Evolutionary conservation across 495 filamentous ascomycete species (phyloP).

Genomic region (Terfezia boudieri): DNA sequence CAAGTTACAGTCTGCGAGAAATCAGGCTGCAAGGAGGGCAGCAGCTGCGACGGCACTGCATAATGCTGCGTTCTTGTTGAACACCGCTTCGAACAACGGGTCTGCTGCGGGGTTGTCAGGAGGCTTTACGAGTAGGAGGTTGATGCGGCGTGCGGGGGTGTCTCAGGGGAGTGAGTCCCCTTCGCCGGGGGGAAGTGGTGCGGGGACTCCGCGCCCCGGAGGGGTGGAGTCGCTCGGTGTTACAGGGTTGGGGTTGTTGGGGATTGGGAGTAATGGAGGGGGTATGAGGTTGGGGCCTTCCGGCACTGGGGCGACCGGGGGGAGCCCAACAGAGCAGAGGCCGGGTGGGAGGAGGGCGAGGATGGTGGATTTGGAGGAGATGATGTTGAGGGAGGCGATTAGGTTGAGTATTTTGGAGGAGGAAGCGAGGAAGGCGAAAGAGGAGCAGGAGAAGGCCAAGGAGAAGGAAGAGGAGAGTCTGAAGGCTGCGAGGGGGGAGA

Average conservation of each 20-base stretch:
- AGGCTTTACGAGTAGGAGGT: conserved; percentile 6
- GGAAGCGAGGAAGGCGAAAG: conserved; percentile 23
- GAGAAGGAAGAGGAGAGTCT: conserved; percentile 5
- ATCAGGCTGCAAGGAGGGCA: conserved; percentile 63
- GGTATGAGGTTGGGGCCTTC: too few relatives aligned
- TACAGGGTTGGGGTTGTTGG: too few relatives aligned
- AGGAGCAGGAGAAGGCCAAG: not conserved
- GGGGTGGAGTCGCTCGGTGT: conserved; percentile 20
- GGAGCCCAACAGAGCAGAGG: too few relatives aligned
- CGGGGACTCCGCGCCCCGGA: not conserved
- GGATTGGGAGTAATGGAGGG: too few relatives aligned
- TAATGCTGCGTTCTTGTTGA: conserved; percentile 84
- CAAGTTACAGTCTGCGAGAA: conserved; percentile 65
- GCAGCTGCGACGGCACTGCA: conserved; percentile 89
- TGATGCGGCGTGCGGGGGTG: conserved; percentile 8
- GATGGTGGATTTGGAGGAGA: conserved; percentile 77
- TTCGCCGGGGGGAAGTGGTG: conserved; percentile 12
- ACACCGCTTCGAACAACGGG: conserved; percentile 23
- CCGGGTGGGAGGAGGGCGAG: conserved; percentile 24
- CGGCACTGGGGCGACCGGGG: too few relatives aligned
- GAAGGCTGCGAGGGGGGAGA: not conserved
- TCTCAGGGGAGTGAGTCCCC: conserved; percentile 17
- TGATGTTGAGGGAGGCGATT: conserved; percentile 98
- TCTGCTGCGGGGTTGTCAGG: conserved; percentile 19
- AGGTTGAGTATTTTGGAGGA: conserved; percentile 52